These are phyloP conservation scores for Fusarium floridanum DNA, from an alignment of 2,329 filamentous ascomycete species.

Conservation along the genomic window DNA sequence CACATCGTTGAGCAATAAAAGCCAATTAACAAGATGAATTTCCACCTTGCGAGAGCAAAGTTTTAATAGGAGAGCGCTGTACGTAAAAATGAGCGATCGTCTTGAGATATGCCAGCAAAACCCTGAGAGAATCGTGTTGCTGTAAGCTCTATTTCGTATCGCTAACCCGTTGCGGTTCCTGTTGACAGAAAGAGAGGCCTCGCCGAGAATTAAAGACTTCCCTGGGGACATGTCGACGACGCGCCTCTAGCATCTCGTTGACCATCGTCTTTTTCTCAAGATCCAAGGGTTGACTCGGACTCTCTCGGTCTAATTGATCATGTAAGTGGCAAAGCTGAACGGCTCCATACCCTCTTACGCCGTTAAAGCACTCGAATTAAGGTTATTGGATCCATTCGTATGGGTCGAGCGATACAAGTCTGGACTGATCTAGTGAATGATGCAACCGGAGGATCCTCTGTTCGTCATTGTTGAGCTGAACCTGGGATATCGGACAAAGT, in stretches of 20 bases:
- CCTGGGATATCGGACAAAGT: not conserved
- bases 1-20: not conserved
- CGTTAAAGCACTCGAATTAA: not conserved
- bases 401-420: not conserved
- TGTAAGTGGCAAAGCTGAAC: not conserved
- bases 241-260: not conserved
- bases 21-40: too few relatives aligned
- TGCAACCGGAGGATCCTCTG: not conserved
- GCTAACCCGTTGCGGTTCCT: not conserved
- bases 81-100: too few relatives aligned
- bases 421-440: slow-evolving; percentile 3
- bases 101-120: not conserved
- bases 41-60: too few relatives aligned
- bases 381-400: not conserved
- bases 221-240: not conserved
- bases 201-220: not conserved
- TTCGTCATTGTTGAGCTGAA: not conserved
- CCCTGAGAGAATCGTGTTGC: not conserved
- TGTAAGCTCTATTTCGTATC: not conserved
- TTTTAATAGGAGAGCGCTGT: too few relatives aligned
- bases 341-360: not conserved
- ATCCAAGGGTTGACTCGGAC: not conserved
- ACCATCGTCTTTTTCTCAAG: not conserved
- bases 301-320: not conserved
- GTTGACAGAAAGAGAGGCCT: not conserved